Conservation (phyloP, 305 asterid genomes). For the Striga hermonthica region DNA sequence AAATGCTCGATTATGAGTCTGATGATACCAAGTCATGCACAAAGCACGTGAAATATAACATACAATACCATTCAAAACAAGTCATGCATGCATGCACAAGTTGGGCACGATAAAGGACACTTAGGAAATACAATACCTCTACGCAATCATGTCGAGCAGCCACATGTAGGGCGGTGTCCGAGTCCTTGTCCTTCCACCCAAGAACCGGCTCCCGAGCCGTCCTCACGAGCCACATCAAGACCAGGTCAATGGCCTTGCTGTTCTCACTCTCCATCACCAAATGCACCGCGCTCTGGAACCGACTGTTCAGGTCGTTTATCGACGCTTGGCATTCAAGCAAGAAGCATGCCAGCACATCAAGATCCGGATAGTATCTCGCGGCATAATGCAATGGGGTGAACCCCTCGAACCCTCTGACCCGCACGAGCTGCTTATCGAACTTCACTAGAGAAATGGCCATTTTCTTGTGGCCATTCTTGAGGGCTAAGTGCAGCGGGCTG, state of each 20-base stretch:
- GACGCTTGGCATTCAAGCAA: constrained; percentile 22
- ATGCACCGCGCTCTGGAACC: constrained; percentile 32
- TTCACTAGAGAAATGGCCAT: constrained; percentile 23
- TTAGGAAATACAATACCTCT: not conserved
- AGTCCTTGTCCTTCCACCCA: constrained; percentile 19
- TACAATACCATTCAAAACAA: no score
- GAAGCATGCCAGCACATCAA: constrained; percentile 24
- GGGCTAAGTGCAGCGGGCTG: constrained; percentile 36
- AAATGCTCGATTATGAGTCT: no score
- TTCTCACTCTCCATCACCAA: constrained; percentile 26
- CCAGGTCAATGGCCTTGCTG: not conserved
- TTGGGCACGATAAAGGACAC: no score
- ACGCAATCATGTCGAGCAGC: constrained; percentile 26
- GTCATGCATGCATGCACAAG: no score
- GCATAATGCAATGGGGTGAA: constrained; percentile 32
- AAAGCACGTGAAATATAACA: no score
- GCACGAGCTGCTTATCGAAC: constrained; percentile 23
- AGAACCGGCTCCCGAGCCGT: not conserved
- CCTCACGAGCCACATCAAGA: constrained; percentile 31
- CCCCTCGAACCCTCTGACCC: constrained; percentile 23
- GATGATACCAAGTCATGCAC: no score
- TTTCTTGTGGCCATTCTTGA: not conserved
- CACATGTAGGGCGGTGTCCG: constrained; percentile 33
- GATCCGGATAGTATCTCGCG: constrained; percentile 1
- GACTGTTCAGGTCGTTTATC: constrained; percentile 12